Base-by-base conservation (phyloP, 768 basidiomycete genomes). In the Calocybe cyanea region DNA sequence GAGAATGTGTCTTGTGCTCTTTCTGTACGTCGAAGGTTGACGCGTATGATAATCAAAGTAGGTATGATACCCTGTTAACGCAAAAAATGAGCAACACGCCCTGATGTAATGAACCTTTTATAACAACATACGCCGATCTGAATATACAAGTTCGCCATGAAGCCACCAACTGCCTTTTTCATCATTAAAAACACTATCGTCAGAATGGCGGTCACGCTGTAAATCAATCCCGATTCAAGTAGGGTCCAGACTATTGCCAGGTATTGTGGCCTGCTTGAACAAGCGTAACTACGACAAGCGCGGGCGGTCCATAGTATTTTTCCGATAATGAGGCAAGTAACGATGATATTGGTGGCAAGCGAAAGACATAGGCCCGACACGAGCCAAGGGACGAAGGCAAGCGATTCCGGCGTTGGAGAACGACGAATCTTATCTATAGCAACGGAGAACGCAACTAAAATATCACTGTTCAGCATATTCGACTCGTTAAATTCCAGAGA, bases 141-240 rank as follows among this genome's bases (percentile, higher is more conserved):
- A 14, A 49, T 46, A 4, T 50, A 41, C 11, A 53, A 32, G 20
- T 45, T 46, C 3, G 38, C 38, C 18, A 54, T 38, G 10, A 56
- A 41, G 4, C 45, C 40, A 3, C 50, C 52, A 17, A 51, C 49
- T 25, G 52, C 43, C 15, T 46, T 42, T 19, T 45, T 43, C 14
- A 56, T 31, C 11, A 45, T 48, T 31, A 38, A 50, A n/a, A 56
- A 55, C 0, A 34, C 46, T 2, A 58, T 18, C 34, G 52, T 38
- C 7, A 56, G 41, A 4, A 52, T 37, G 3, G 47, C 45, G 7
- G 52, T 48, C 21, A 49, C 6, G 30, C 46, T 46, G 30, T 58
- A 54, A 14, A 56, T 43, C 4, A 46, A 48, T 13, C 57, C 54
- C 3, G 54, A 58, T 31, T 56, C 54, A 15, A 58, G 37, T 13